Evolutionary conservation across 441 rosid genomes (phyloP).

Genomic region (Aleurites moluccanus): DNA sequence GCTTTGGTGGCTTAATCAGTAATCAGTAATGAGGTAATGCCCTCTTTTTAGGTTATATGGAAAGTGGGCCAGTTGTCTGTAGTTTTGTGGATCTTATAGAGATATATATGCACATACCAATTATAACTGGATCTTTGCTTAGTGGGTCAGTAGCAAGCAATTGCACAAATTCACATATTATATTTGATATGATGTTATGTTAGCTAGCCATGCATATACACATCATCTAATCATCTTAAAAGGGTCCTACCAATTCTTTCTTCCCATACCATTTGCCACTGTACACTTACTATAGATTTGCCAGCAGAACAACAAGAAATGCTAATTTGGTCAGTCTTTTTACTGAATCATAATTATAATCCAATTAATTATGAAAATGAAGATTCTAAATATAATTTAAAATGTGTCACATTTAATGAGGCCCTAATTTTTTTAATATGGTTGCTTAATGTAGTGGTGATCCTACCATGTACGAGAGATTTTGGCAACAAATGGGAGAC

Average conservation of each 20-base stretch:
- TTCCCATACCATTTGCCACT: conserved; percentile 24
- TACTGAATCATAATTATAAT: no score
- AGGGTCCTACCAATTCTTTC: conserved; percentile 33
- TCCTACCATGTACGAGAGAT: conserved; percentile 81
- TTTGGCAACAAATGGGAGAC: conserved; percentile 72
- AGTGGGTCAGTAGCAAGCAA: not conserved
- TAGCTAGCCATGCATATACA: not conserved
- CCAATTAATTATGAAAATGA: no score
- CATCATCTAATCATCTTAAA: conserved; percentile 26
- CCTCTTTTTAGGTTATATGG: conserved; percentile 15
- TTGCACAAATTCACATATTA: not conserved
- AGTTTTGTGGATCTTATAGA: conserved; percentile 23
- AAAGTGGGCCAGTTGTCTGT: conserved; percentile 20
- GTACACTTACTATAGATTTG: no score
- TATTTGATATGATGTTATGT: conserved; percentile 11
- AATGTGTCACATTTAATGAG: not conserved
- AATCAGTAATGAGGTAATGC: not conserved
- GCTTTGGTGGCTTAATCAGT: conserved; percentile 18
- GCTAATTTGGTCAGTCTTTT: no score
- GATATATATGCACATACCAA: conserved; percentile 11
- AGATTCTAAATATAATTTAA: no score
- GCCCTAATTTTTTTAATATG: not conserved
- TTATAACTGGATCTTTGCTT: conserved; percentile 26
- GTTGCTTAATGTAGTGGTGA: conserved; percentile 65
- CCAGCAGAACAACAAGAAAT: no score